Percentiles rank a stretch among this genome's conserved stretches.
Conservation (phyloP, 768 basidiomycete genomes). For the Rhizopogon rudus region DNA sequence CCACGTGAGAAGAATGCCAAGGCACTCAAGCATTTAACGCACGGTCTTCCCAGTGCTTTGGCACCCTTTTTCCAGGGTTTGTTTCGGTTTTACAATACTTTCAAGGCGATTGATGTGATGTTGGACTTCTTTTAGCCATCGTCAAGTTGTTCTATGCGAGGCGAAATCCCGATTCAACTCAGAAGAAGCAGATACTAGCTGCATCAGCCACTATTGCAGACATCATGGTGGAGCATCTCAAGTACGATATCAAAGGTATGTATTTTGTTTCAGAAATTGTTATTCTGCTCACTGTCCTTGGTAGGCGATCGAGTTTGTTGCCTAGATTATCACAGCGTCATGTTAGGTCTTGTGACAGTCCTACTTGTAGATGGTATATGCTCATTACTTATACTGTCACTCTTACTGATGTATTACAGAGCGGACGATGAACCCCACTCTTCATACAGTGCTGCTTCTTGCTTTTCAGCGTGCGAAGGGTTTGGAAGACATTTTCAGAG, state of each 20-base stretch:
- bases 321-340: constrained; percentile 49
- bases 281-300: not conserved
- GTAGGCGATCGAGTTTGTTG: constrained; percentile 37
- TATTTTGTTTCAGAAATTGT: not conserved
- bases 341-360: constrained; percentile 46
- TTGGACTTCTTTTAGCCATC: constrained; percentile 48
- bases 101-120: not conserved
- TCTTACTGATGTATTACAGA: constrained; percentile 39
- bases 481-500: constrained; percentile 56
- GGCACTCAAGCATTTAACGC: constrained; percentile 75
- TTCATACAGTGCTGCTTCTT: constrained; percentile 80
- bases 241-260: constrained; percentile 44
- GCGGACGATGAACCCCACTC: constrained; percentile 61
- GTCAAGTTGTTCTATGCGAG: constrained; percentile 84
- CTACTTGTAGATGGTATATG: constrained; percentile 56
- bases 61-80: constrained; percentile 86
- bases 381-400: not conserved
- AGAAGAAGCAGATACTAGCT: constrained; percentile 72
- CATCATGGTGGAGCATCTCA: constrained; percentile 69
- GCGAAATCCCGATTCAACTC: constrained; percentile 67
- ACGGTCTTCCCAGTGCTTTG: constrained; percentile 68
- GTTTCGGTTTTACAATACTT: constrained; percentile 11
- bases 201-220: constrained; percentile 67
- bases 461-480: constrained; percentile 72
- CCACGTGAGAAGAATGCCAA: constrained; percentile 62